Evolutionary conservation across 257 asterid genomes (phyloP).

Genomic region (Salvia miltiorrhiza): DNA sequence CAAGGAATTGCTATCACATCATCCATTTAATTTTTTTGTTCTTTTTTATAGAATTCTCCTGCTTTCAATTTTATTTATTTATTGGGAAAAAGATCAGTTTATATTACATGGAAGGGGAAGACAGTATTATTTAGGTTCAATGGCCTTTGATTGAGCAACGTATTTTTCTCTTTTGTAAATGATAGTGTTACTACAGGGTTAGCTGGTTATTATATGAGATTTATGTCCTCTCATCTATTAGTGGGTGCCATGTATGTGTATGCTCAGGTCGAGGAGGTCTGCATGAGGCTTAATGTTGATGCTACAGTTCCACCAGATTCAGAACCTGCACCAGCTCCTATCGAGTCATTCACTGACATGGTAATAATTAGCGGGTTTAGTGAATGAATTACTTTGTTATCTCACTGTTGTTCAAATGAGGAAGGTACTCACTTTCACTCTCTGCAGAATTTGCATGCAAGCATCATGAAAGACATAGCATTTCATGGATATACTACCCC

Average conservation of each 20-base stretch:
- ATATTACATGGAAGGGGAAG: not conserved
- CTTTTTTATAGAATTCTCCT: not conserved
- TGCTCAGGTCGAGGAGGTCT: constrained; percentile 72
- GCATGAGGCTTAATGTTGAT: constrained; percentile 75
- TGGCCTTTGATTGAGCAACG: not conserved
- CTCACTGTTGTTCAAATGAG: constrained; percentile 3
- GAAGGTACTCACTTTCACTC: constrained; percentile 4
- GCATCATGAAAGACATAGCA: constrained; percentile 75
- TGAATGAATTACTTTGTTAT: not conserved
- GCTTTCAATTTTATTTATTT: not conserved
- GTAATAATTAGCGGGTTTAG: constrained; percentile 31
- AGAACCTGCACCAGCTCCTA: constrained; percentile 64
- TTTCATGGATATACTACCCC: constrained; percentile 80
- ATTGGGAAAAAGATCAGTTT: not conserved
- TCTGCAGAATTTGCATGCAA: constrained; percentile 64
- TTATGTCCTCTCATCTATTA: not conserved
- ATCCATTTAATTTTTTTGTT: not conserved
- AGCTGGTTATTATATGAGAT: not conserved
- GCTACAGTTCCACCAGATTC: constrained; percentile 67
- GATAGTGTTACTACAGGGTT: not conserved
- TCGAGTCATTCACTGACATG: constrained; percentile 82
- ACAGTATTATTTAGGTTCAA: not conserved
- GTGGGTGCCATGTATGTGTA: constrained; percentile 15
- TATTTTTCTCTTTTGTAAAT: not conserved
- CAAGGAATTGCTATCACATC: not conserved